phyloP scores from a whole-genome alignment of 352 stramenopile species.

The Globisporangium emineosum region DNA sequence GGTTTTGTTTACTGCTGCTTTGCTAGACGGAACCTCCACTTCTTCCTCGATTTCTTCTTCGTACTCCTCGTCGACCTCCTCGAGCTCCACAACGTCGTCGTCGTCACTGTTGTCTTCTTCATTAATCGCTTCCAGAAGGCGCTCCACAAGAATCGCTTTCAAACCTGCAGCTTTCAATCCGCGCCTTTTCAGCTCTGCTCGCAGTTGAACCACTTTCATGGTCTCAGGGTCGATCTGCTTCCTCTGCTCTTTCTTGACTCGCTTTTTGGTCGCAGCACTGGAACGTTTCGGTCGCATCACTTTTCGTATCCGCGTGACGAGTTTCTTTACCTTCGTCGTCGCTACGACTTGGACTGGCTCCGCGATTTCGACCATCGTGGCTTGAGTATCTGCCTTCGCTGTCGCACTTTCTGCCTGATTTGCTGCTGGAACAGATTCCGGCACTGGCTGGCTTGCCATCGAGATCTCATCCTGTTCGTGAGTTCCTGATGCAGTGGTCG shows the following conservation, averaged over 20 bases:
- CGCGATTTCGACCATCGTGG: neutral
- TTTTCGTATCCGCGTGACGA: conserved; percentile 41
- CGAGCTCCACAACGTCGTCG: conserved; percentile 24
- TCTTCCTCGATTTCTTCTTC: conserved; percentile 26
- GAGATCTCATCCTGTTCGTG: neutral
- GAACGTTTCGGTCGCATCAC: conserved; percentile 25
- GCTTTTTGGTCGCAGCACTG: conserved; percentile 9
- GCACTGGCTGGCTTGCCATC: neutral
- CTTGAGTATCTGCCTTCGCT: neutral
- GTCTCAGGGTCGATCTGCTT: conserved; percentile 25
- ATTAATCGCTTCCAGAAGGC: conserved; percentile 48
- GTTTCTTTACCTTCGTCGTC: conserved; percentile 15
- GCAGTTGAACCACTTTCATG: conserved; percentile 55
- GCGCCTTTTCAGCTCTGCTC: conserved; percentile 54
- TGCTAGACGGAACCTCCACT: conserved; percentile 14
- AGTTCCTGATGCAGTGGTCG: conserved; percentile 1
- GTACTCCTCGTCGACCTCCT: conserved; percentile 25
- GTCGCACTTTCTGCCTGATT: neutral
- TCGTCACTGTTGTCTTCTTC: conserved; percentile 30
- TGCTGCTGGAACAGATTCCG: neutral
- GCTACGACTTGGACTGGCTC: neutral
- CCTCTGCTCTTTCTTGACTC: conserved; percentile 21
- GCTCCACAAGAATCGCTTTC: conserved; percentile 47
- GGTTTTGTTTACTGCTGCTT: neutral
- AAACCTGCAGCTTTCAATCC: conserved; percentile 47